These are phyloP conservation scores for Pseudocercospora musae DNA, from an alignment of 2,329 filamentous ascomycete species.

Conservation along the genomic window DNA sequence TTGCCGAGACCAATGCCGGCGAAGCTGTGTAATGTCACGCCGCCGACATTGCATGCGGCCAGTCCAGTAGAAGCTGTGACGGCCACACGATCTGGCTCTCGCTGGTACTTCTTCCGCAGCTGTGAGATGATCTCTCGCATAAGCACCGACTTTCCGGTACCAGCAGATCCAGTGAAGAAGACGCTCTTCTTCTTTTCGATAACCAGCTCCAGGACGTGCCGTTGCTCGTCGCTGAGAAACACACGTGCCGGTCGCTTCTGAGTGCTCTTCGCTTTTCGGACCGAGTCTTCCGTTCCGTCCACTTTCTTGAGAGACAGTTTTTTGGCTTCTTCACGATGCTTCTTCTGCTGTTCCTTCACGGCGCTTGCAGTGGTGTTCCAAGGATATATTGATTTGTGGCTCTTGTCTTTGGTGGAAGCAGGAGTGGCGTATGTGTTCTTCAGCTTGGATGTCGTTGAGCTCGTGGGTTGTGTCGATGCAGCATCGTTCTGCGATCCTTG, in stretches of 20 bases:
- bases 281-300: conserved; percentile 45
- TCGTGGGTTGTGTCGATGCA: conserved; percentile 12
- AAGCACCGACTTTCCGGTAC: conserved; percentile 93
- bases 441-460: conserved; percentile 9
- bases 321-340: conserved; percentile 61
- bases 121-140: conserved; percentile 86
- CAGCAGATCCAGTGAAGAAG: conserved; percentile 94
- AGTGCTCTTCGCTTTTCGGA: conserved; percentile 45
- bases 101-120: conserved; percentile 70
- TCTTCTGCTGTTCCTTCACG: conserved; percentile 74
- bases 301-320: conserved; percentile 51
- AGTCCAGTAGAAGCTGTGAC: conserved; percentile 95
- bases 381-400: conserved; percentile 42
- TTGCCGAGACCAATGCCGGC: conserved; percentile 93
- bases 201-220: conserved; percentile 77
- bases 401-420: conserved; percentile 28
- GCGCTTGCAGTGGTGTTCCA: conserved; percentile 75
- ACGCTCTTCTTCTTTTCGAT: conserved; percentile 78
- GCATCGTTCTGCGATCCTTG: conserved; percentile 32
- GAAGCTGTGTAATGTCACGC: conserved; percentile 94
- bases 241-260: conserved; percentile 54
- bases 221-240: conserved; percentile 81
- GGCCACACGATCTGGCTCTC: conserved; percentile 79
- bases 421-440: conserved; percentile 41
- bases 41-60: conserved; percentile 94